Evolutionary conservation across 805 yeast genomes (phyloP), one percentile per base, ranked within the genome.

Genomic region (Starmerella floris): DNA sequence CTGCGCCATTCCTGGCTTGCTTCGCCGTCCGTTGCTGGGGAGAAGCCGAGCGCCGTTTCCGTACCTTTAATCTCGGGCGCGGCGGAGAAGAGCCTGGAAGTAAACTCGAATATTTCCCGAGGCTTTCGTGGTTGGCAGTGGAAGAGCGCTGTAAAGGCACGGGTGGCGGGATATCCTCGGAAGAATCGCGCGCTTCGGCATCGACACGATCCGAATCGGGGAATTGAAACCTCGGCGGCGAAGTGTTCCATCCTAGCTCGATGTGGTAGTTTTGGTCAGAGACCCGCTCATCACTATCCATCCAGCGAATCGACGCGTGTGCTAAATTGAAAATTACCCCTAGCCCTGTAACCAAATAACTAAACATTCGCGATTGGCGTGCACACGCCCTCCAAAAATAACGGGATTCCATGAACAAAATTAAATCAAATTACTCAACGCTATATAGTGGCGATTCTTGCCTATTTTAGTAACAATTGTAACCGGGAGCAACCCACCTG

Each of bases 81-180:
- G 52, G 52, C 8, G 52, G 52, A 13, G 52, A 49, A 11, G 52
- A 49, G 3, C 43, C 52, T 11, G 51, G 51, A 3, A 49, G 30
- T 16, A 49, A 23, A 2, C 33, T 31, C 11, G 51, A 35, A 36
- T 46, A 49, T 16, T 37, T 43, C 2, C 52, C 52, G 11, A 49
- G 33, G 10, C 39, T 36, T 2, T 42, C 48, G 4, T 35, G 36
- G 19, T 37, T 32, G 15, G 41, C 19, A 30, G 8, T 31, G 9
- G 34, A 31, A 6, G 34, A 31, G 8, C 34, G 34, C 22, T 16
- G 11, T 22, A 31, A 5, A 4, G 16, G 13, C 8, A 22, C 15
- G 8, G 34, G 33, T 27, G 33, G 31, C 33, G 21, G 17, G 25
- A 10, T 16, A 22, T 37, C 20, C 22, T 11, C 6, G 5, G 22